Evolutionary conservation across 768 basidiomycete genomes (phyloP), one percentile per base, ranked within the genome.

Genomic region (Boletus rex-veris): DNA sequence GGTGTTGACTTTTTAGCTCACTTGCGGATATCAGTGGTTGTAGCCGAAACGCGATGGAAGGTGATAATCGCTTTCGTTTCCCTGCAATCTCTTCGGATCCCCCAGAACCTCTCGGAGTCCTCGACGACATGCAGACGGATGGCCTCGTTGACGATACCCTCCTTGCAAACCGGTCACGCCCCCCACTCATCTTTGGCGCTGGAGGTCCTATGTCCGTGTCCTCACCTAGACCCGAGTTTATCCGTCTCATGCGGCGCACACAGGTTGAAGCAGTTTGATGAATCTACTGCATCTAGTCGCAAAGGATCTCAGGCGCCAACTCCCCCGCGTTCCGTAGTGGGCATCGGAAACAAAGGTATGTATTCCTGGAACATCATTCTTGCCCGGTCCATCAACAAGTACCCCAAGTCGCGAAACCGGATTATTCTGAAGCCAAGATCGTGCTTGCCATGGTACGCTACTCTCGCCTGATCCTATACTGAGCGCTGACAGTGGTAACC

Each of bases 341-440:
- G 92, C 14, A 94, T 94, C 54, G 92, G 92, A 35, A 85, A 83
- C 59, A 94, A 92, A 78, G 92, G 92, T 90, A 59, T 24, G 39
- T 38, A 41, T 48, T 24, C 31, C 21, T 16, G 35, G 14, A 50
- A 33, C 44, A 30, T 49, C 54, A 45, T 39, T 55, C 37, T 50
- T n/a, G 1, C 24, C 39, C 39, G 38, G 9, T 38, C 33, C 21
- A 36, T 52, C 48, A 39, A 50, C 47, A 31, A 39, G 14, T 12
- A 44, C 37, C 43, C 18, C 44, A 42, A 94, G 92, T 96, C 44
- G 88, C 90, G 50, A 98, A 96, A 71, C 97, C 97, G 6, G 97
- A 99, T 66, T 98, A 98, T 64, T 97, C 94, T 4, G 95, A 98
- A 67, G 92, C 92, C 36, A 99, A 98, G 81, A 97, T 99, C 59